These are phyloP conservation scores for Crucihimalaya himalaica DNA, from an alignment of 345 rosid genomes.

Conservation along the genomic window DNA sequence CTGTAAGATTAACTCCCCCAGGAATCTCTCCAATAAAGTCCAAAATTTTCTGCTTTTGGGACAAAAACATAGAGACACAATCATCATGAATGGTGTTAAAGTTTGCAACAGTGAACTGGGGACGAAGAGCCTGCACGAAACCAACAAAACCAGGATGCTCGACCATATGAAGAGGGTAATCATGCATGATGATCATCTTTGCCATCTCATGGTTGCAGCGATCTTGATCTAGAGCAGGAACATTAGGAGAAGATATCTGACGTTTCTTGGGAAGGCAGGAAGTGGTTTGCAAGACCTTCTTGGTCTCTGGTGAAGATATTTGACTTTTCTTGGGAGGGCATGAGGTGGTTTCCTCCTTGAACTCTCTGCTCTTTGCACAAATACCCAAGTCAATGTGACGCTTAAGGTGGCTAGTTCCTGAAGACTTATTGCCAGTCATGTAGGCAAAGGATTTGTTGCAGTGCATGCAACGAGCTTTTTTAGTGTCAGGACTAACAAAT, in stretches of 20 bases:
- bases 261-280: conserved; percentile 61
- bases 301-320: conserved; percentile 38
- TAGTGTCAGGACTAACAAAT: conserved; percentile 56
- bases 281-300: conserved; percentile 38
- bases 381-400: conserved; percentile 83
- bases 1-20: conserved; percentile 66
- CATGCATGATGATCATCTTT: conserved; percentile 82
- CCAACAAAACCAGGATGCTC: conserved; percentile 71
- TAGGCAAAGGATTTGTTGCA: conserved; percentile 85
- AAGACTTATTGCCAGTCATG: conserved; percentile 64
- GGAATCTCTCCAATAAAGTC: conserved; percentile 65
- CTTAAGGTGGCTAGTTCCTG: conserved; percentile 97
- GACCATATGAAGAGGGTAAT: conserved; percentile 83
- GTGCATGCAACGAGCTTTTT: conserved; percentile 76
- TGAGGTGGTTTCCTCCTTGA: conserved; percentile 35
- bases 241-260: conserved; percentile 32
- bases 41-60: conserved; percentile 64
- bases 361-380: conserved; percentile 60
- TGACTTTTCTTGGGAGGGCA: conserved; percentile 56
- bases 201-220: conserved; percentile 70
- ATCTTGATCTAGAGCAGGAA: conserved; percentile 58
- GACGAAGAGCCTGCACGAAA: conserved; percentile 70
- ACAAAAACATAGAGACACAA: conserved; percentile 64
- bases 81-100: conserved; percentile 64
- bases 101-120: conserved; percentile 54